A percentile compares a stretch with the other conserved stretches of the same genome.
Evolutionary conservation across 768 basidiomycete species (phyloP).

Genomic region (Lentinus tigrinus): DNA sequence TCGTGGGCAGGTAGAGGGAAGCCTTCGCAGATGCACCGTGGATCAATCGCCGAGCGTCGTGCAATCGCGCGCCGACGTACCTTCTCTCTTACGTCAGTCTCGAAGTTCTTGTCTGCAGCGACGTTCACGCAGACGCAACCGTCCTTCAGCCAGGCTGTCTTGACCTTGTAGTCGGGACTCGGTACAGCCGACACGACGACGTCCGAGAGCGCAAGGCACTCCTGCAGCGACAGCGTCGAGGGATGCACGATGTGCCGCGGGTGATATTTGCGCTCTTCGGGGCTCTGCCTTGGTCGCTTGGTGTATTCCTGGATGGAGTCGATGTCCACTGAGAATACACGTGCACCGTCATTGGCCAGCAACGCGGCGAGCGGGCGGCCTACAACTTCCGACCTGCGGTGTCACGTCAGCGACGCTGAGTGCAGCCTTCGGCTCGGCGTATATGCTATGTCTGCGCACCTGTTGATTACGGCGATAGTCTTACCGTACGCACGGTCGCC

Average conservation of each 20-base stretch:
- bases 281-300: slow-evolving; percentile 65
- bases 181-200: slow-evolving; percentile 96
- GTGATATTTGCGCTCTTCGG: slow-evolving; percentile 61
- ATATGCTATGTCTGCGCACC: slow-evolving; percentile 44
- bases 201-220: slow-evolving; percentile 83
- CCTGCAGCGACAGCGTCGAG: slow-evolving; percentile 62
- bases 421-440: neutral
- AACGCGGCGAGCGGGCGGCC: slow-evolving; percentile 95
- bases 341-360: slow-evolving; percentile 93
- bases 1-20: slow-evolving; percentile 90
- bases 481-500: slow-evolving; percentile 94
- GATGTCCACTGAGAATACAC: slow-evolving; percentile 93
- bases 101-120: slow-evolving; percentile 95
- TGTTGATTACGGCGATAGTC: slow-evolving; percentile 91
- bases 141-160: slow-evolving; percentile 87
- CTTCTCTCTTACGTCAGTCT: slow-evolving; percentile 88
- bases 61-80: slow-evolving; percentile 42
- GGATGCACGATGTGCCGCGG: slow-evolving; percentile 83
- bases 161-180: slow-evolving; percentile 78
- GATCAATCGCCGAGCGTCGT: neutral
- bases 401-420: neutral
- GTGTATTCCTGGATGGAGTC: slow-evolving; percentile 98
- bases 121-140: slow-evolving; percentile 94
- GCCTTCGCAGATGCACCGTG: slow-evolving; percentile 50
- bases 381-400: slow-evolving; percentile 88